phyloP scores from a whole-genome alignment of 1,284 basidiomycete species.

The Leucoagaricus sp. region DNA sequence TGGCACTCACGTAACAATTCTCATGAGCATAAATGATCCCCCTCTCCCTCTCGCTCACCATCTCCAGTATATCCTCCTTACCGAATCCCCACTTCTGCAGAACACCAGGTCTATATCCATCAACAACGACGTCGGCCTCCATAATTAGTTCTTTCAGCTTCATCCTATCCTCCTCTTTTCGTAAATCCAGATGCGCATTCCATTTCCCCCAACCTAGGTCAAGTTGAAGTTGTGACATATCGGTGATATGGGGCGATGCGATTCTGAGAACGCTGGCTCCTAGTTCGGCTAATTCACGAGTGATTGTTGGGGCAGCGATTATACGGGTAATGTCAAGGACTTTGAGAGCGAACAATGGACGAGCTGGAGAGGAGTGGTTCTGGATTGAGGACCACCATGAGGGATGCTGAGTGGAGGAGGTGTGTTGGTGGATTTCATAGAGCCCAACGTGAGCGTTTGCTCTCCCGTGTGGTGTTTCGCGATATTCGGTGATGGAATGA shows the following conservation, averaged over 20 bases:
- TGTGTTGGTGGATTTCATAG: slow-evolving; percentile 24
- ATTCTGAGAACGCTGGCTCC: slow-evolving; percentile 30
- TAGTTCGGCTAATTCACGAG: slow-evolving; percentile 27
- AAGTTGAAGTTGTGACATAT: slow-evolving; percentile 21
- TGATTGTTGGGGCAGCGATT: slow-evolving; percentile 27
- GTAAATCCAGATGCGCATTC: slow-evolving; percentile 28
- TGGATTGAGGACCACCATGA: slow-evolving; percentile 21
- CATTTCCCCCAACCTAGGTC: slow-evolving; percentile 32
- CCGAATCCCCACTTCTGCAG: slow-evolving; percentile 31
- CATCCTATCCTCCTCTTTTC: slow-evolving; percentile 21
- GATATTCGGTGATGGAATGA: slow-evolving; percentile 20
- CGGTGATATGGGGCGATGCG: slow-evolving; percentile 27
- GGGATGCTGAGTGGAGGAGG: slow-evolving; percentile 19
- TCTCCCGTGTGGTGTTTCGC: slow-evolving; percentile 19
- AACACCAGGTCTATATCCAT: slow-evolving; percentile 31
- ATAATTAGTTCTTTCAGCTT: slow-evolving; percentile 22
- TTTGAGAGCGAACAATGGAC: slow-evolving; percentile 28
- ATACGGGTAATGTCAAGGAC: slow-evolving; percentile 30
- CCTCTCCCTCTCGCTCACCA: slow-evolving; percentile 22
- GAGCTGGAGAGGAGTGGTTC: slow-evolving; percentile 13
- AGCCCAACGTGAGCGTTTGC: slow-evolving; percentile 24
- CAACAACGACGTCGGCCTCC: slow-evolving; percentile 29
- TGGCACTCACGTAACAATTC: slow-evolving; percentile 27
- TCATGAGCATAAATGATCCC: slow-evolving; percentile 30
- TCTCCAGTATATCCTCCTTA: slow-evolving; percentile 25